Base-by-base conservation (phyloP, 129 eudicot species). In the Flaveria brownii region DNA sequence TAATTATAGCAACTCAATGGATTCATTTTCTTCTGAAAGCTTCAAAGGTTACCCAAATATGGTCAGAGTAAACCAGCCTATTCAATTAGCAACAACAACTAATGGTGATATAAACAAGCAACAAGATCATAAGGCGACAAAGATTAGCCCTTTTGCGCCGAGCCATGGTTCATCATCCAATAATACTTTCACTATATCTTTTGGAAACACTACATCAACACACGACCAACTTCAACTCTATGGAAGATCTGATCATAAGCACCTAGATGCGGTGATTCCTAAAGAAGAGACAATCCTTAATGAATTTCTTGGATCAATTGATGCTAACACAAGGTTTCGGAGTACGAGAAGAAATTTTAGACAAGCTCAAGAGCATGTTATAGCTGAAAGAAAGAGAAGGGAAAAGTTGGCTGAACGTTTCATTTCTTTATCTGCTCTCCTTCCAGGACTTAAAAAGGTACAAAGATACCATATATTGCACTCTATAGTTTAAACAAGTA, bases 321-420 rank as follows among this genome's bases (percentile, higher is more conserved):
- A 77, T 1, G 28, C 10, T 67, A 41, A 15, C 45, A 56, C 43
- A 39, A 67, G 67, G 46, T 45, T 67, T 52, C 67, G 54, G 67
- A 77, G 55, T 51, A 67, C 81, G 41, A 67, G 81, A 67, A 54
- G 81, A 67, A 77, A 77, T 39, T 66, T 41, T 51, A 77, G 81
- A 68, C 81, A 77, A 77, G 81, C 81, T 77, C 81, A 77, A 54
- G 80, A 76, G 25, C 80, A 76, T 50, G 80, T 76, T 39, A 18
- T 76, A 41, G 72, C 80, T 0, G 80, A 77, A 51, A 77, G 81
- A 30, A 77, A 77, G 61, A 67, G 81, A 68, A 77, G 81, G 49
- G 80, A 76, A n/a, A 76, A 76, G 54, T 39, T 77, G 68, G 67
- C 81, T 23, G 73, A 77, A 52, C 81, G 81, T 57, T 77, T 77